Evolutionary conservation across 352 stramenopile genomes (phyloP).

Genomic region (Sclerospora graminicola): DNA sequence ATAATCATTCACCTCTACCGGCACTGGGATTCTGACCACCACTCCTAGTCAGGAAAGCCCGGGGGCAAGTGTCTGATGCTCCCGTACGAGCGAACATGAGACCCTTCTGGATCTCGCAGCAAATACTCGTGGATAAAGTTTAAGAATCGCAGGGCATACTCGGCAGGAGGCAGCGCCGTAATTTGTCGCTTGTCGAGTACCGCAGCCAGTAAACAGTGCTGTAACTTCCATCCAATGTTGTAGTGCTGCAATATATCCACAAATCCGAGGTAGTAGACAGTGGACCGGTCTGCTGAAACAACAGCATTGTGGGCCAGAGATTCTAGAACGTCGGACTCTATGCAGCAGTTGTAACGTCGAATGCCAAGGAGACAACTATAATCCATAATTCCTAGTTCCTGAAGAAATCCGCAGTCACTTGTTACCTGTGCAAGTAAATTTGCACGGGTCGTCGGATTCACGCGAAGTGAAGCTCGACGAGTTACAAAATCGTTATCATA

Average conservation of each 20-base stretch:
- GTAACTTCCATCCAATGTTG: slow-evolving; percentile 77
- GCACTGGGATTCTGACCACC: too few species aligned
- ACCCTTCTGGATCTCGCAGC: slow-evolving; percentile 45
- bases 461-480: slow-evolving; percentile 46
- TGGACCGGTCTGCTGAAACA: slow-evolving; percentile 54
- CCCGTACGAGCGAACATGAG: slow-evolving; percentile 57
- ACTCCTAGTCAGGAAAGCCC: slow-evolving; percentile 8
- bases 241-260: slow-evolving; percentile 83
- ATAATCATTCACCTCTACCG: too few species aligned
- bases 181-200: slow-evolving; percentile 70
- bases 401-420: slow-evolving; percentile 74
- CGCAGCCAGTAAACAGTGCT: slow-evolving; percentile 60
- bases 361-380: slow-evolving; percentile 80
- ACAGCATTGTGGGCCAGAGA: slow-evolving; percentile 67
- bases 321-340: slow-evolving; percentile 40
- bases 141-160: slow-evolving; percentile 80
- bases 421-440: slow-evolving; percentile 75
- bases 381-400: slow-evolving; percentile 83
- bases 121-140: slow-evolving; percentile 82
- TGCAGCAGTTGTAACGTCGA: slow-evolving; percentile 35
- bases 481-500: slow-evolving; percentile 79
- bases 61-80: slow-evolving; percentile 41
- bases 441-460: slow-evolving; percentile 60
- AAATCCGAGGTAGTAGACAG: slow-evolving; percentile 79
- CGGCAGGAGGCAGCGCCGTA: slow-evolving; percentile 65